These are phyloP conservation scores for Claviceps sp. DNA, from an alignment of 2,329 filamentous ascomycete genomes.

Conservation along the genomic window DNA sequence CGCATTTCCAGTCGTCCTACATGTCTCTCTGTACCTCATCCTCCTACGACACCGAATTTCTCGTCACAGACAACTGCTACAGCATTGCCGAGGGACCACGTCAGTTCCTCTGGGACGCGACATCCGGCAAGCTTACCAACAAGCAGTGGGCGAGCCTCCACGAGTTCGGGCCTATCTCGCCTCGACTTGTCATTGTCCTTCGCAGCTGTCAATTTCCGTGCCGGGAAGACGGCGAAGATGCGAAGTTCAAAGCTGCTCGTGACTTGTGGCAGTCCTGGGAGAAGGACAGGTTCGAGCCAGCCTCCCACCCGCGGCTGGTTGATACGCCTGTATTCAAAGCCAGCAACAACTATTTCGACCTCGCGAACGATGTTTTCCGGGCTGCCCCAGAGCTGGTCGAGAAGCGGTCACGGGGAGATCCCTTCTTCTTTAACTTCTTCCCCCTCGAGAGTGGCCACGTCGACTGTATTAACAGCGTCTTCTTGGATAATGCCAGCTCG, in stretches of 20 bases:
- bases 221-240: background rate
- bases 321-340: background rate
- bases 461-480: background rate
- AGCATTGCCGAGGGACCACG: background rate
- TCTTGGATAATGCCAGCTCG: background rate
- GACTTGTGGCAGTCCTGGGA: background rate
- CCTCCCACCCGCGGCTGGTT: background rate
- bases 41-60: background rate
- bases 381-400: background rate
- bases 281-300: background rate
- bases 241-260: background rate
- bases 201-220: background rate
- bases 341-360: background rate
- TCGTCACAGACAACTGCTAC: background rate
- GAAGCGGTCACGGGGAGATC: background rate
- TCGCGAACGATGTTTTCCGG: background rate
- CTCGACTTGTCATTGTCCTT: background rate
- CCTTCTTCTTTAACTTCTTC: background rate
- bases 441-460: background rate
- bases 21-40: background rate
- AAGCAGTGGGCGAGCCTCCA: background rate
- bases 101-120: background rate
- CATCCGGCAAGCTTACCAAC: background rate
- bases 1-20: background rate
- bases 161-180: background rate